phyloP scores from a whole-genome alignment of 768 basidiomycete genomes.

The Xerocomellus amylosporus region DNA sequence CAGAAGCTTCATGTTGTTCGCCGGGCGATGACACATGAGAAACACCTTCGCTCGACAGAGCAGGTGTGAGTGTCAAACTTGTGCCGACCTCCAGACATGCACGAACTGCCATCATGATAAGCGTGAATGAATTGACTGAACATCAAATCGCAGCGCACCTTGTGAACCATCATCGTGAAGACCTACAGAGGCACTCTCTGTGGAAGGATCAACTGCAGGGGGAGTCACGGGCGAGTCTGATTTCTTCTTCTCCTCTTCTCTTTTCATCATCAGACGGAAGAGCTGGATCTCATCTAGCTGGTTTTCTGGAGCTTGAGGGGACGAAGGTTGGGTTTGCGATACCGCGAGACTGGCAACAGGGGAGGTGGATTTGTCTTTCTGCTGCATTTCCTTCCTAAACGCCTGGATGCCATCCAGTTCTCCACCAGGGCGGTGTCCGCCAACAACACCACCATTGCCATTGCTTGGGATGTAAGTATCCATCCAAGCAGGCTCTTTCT shows the following conservation, averaged over 20 bases:
- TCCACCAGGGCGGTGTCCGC: constrained; percentile 56
- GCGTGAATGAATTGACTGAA: background rate
- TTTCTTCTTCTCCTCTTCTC: constrained; percentile 57
- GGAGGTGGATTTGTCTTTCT: constrained; percentile 56
- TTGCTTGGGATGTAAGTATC: constrained; percentile 74
- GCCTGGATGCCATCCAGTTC: constrained; percentile 83
- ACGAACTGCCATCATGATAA: constrained; percentile 15
- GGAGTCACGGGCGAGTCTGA: constrained; percentile 19
- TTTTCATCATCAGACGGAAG: constrained; percentile 81
- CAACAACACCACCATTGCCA: constrained; percentile 58
- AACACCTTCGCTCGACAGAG: constrained; percentile 3
- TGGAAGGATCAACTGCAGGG: background rate
- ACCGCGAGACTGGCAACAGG: constrained; percentile 8
- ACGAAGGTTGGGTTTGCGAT: constrained; percentile 24
- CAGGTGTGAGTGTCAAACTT: constrained; percentile 3
- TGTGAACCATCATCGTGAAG: constrained; percentile 11
- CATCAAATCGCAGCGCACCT: constrained; percentile 15
- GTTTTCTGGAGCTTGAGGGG: constrained; percentile 27
- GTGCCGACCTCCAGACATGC: constrained; percentile 5
- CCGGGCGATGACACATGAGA: constrained; percentile 17
- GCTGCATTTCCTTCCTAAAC: constrained; percentile 83
- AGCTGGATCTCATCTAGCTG: constrained; percentile 79
- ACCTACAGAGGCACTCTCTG: constrained; percentile 13
- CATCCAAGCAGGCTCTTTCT: constrained; percentile 94
- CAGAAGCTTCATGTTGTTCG: constrained; percentile 11